phyloP scores from a whole-genome alignment of 2,329 filamentous ascomycete genomes.

The Teratosphaeria nubilosa region DNA sequence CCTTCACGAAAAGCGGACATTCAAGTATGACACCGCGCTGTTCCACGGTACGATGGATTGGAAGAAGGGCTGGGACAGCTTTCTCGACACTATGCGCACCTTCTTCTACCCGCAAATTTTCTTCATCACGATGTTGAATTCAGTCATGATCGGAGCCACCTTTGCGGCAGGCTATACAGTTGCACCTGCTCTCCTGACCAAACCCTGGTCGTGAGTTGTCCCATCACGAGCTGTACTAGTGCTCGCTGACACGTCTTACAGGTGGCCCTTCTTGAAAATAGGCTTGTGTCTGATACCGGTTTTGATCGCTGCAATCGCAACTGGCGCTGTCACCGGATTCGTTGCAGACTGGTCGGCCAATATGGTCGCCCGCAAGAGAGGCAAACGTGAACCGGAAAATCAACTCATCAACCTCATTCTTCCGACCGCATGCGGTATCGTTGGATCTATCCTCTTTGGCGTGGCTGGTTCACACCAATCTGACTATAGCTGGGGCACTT shows the following conservation, averaged over 20 bases:
- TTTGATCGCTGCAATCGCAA: slow-evolving; percentile 15
- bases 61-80: slow-evolving; percentile 15
- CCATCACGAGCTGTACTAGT: background rate
- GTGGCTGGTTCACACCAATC: slow-evolving; percentile 13
- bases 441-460: slow-evolving; percentile 20
- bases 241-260: background rate
- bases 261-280: slow-evolving; percentile 16
- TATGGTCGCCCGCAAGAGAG: slow-evolving; percentile 15
- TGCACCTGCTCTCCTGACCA: slow-evolving; percentile 15
- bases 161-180: slow-evolving; percentile 19
- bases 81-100: slow-evolving; percentile 22
- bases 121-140: slow-evolving; percentile 24
- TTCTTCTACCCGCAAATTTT: slow-evolving; percentile 24
- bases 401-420: slow-evolving; percentile 21
- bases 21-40: slow-evolving; percentile 16
- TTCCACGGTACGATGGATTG: slow-evolving; percentile 14
- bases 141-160: slow-evolving; percentile 19
- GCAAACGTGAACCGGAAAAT: slow-evolving; percentile 19
- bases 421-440: slow-evolving; percentile 16
- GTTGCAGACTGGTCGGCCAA: slow-evolving; percentile 21
- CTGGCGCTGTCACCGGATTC: slow-evolving; percentile 16
- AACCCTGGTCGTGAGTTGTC: slow-evolving; percentile 13
- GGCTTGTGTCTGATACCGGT: slow-evolving; percentile 18
- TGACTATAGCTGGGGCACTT: slow-evolving; percentile 16
- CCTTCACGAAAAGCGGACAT: slow-evolving; percentile 11